A percentile compares a stretch with the other conserved stretches of the same genome.
These are phyloP conservation scores for Talaromyces sp. DNA, from an alignment of 2,329 filamentous ascomycete species.

Conservation along the genomic window DNA sequence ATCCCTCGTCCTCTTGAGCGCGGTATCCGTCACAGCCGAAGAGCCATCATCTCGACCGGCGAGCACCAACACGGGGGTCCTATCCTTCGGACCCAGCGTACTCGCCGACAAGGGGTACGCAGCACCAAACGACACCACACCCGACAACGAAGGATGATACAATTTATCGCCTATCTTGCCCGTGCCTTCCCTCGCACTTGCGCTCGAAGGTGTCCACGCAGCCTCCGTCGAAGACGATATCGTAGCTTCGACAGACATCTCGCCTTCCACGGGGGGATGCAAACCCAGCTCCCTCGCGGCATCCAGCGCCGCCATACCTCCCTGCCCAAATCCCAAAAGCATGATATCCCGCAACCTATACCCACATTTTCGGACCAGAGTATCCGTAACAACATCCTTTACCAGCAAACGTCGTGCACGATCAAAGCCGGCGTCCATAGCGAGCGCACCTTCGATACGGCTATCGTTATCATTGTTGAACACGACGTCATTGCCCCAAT, in stretches of 20 bases:
- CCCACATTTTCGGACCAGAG: slow-evolving; percentile 53
- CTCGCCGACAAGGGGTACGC: slow-evolving; percentile 34
- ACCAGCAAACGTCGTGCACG: slow-evolving; percentile 47
- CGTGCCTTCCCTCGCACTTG: background rate
- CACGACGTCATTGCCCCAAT: slow-evolving; percentile 64
- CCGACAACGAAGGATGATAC: slow-evolving; percentile 25
- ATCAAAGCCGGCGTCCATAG: slow-evolving; percentile 58
- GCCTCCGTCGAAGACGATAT: background rate
- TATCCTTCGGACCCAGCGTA: slow-evolving; percentile 29
- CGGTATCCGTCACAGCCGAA: slow-evolving; percentile 56
- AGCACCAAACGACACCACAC: slow-evolving; percentile 42
- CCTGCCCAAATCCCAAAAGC: slow-evolving; percentile 64
- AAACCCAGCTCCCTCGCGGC: slow-evolving; percentile 44
- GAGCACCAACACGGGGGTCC: slow-evolving; percentile 40
- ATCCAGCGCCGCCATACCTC: slow-evolving; percentile 58
- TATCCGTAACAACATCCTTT: slow-evolving; percentile 47
- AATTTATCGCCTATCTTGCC: background rate
- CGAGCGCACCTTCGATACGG: slow-evolving; percentile 47
- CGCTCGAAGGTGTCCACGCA: background rate
- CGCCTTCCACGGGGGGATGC: slow-evolving; percentile 6
- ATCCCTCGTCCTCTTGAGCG: slow-evolving; percentile 58
- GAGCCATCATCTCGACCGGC: slow-evolving; percentile 33
- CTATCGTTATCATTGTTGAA: slow-evolving; percentile 43
- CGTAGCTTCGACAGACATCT: slow-evolving; percentile 3
- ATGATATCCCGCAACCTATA: slow-evolving; percentile 58